Evolutionary conservation across 805 yeast species (phyloP), one percentile per base, ranked within the genome.

Genomic region (Babjeviella inositovora): DNA sequence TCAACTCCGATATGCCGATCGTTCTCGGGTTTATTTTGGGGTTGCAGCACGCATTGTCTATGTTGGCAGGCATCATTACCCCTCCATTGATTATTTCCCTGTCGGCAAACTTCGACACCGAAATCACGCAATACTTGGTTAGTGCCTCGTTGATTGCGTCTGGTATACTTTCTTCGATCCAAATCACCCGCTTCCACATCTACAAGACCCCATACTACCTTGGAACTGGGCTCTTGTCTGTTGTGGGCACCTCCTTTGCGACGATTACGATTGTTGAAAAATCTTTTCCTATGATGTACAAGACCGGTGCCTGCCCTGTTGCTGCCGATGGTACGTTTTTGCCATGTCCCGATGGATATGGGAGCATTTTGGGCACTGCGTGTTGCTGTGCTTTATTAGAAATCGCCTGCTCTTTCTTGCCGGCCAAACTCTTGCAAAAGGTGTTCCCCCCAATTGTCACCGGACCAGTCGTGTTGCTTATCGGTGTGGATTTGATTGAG

Each of bases 311-410:
- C 23, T 80, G 95, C 50, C 72, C 75, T 1, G 33, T 43, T 4
- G 72, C 52, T 16, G 57, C 60, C 4, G 74, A 68, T 31, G 94
- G 94, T 4, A 67, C 61, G 5, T 34, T 47, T 7, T 57, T 77
- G 24, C 63, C 94, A 4, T 85, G 96, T 51, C 92, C 92, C 5
- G 79, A 75, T 28, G 96, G 92, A 2, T 85, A 81, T 41, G 96
- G 95, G 33, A 69, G 70, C n/a, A 60, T 84, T 19, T 51, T 84
- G 30, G 95, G 75, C 17, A 76, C 93, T 6, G 75, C 84, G n/a
- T 59, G 66, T 18, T 60, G 67, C 11, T 80, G 93, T 50, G 79
- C 82, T 3, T 53, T 85, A 17, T 38, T 84, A 11, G 92, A 80
- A 54, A 58, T 85, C 19, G 34, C 60, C 6, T 42, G 80, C 24